Evolutionary conservation across 306 rosid species (phyloP), one percentile per base, ranked within the genome.

Genomic region (Cucurbita moschata): DNA sequence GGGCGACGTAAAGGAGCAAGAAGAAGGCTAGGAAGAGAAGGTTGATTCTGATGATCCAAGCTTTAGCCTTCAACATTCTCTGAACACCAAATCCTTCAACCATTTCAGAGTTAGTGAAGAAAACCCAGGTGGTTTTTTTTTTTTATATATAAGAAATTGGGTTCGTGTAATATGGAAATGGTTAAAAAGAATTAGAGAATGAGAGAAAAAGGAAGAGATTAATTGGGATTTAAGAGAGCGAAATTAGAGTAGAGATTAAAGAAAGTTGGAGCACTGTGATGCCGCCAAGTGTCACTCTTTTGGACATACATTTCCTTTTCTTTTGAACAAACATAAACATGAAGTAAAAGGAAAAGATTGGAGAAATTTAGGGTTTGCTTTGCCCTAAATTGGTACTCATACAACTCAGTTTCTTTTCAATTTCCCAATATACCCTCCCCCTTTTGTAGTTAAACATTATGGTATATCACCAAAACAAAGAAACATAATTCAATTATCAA

Each of bases 41-140:
- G 58, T 91, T 94, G 84, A 91, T 75, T 85, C 86, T 82, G 71
- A 90, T 78, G 10, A 91, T 80, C 78, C 89, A 65, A 72, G 99
- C 95, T 81, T 79, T 94, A 50, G 85, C 80, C 86, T 89, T 94
- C 77, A 80, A 67, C 79, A 85, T 66, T 82, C 83, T 91, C 19
- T 79, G 88, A 75, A 85, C 75, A 59, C 81, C 76, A 9, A 72
- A 44, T 73, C 84, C 79, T 65, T 77, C 85, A 8, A 74, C 85
- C 91, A 87, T 83, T 37, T 15, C 19, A 26, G 7, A 54, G 39
- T 38, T 30, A 59, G 51, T 15, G 47, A 19, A 44, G 52, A 21
- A 73, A 44, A 42, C 11, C 4, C 26, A 77, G 72, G 55, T 11
- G 72, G 69, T 57, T 78, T 39, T 83, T 78, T 44, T 83, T 73